These are phyloP conservation scores for Hymenoscyphus fructigenus DNA, from an alignment of 2,329 filamentous ascomycete species.

Conservation along the genomic window DNA sequence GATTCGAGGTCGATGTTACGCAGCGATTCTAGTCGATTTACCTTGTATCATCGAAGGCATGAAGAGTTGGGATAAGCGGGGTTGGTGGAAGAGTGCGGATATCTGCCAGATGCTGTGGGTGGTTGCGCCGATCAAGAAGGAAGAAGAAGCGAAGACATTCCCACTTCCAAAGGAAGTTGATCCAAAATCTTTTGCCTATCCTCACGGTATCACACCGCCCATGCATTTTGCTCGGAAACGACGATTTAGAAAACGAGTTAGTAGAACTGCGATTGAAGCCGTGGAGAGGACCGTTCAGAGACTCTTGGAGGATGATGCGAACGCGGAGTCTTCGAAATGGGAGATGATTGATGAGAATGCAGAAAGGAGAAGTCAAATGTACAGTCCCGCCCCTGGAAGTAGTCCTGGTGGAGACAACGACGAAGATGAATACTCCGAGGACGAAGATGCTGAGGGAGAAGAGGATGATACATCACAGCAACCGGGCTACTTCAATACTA, in stretches of 20 bases:
- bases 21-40: constrained; percentile 65
- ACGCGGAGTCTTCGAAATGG: constrained; percentile 42
- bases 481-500: constrained; percentile 32
- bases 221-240: constrained; percentile 58
- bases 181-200: constrained; percentile 38
- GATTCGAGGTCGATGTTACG: constrained; percentile 61
- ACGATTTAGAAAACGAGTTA: constrained; percentile 57
- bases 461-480: constrained; percentile 37
- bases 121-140: constrained; percentile 55
- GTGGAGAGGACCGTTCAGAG: constrained; percentile 56
- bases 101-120: constrained; percentile 75
- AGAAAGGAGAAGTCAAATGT: constrained; percentile 28
- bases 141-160: constrained; percentile 47
- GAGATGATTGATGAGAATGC: constrained; percentile 42
- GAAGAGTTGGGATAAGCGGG: constrained; percentile 73
- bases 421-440: constrained; percentile 39
- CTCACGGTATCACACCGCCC: constrained; percentile 59
- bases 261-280: constrained; percentile 54
- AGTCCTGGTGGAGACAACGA: constrained; percentile 36
- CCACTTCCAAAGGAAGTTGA: constrained; percentile 33
- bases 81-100: constrained; percentile 72
- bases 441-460: constrained; percentile 40
- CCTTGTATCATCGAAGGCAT: constrained; percentile 70
- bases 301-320: constrained; percentile 48
- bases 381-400: constrained; percentile 25